These are phyloP conservation scores for Cladosporium halotolerans DNA, from an alignment of 2,329 filamentous ascomycete species.

Conservation along the genomic window DNA sequence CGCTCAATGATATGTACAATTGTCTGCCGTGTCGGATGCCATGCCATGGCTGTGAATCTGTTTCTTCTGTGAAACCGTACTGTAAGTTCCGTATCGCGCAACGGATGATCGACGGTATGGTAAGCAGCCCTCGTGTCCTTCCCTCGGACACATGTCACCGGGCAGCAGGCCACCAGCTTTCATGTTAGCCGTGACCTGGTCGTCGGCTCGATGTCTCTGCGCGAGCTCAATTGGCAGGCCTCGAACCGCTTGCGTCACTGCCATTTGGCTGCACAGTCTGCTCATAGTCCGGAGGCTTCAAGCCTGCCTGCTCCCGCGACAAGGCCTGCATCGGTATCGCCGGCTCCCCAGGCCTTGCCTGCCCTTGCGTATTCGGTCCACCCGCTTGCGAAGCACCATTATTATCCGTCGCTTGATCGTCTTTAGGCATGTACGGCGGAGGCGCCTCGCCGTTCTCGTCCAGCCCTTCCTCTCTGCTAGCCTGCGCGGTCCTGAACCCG, in stretches of 20 bases:
- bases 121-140: too few species aligned
- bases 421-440: conserved; percentile 50
- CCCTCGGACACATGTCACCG: too few species aligned
- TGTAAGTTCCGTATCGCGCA: too few species aligned
- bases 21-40: too few species aligned
- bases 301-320: conserved; percentile 30
- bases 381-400: background rate
- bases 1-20: too few species aligned
- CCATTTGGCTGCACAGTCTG: conserved; percentile 16
- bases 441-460: conserved; percentile 60
- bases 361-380: background rate
- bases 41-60: too few species aligned
- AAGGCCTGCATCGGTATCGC: conserved; percentile 36
- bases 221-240: background rate
- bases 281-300: conserved; percentile 39
- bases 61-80: too few species aligned
- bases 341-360: conserved; percentile 10
- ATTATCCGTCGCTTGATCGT: conserved; percentile 18
- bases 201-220: background rate
- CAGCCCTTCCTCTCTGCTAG: conserved; percentile 48
- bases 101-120: too few species aligned
- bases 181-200: too few species aligned
- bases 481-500: conserved; percentile 13
- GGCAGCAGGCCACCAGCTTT: too few species aligned
- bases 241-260: background rate